A percentile compares a stretch with the other conserved stretches of the same genome.
These are phyloP conservation scores for Talaromyces proteolyticus DNA, from an alignment of 495 filamentous ascomycete species.

Conservation along the genomic window DNA sequence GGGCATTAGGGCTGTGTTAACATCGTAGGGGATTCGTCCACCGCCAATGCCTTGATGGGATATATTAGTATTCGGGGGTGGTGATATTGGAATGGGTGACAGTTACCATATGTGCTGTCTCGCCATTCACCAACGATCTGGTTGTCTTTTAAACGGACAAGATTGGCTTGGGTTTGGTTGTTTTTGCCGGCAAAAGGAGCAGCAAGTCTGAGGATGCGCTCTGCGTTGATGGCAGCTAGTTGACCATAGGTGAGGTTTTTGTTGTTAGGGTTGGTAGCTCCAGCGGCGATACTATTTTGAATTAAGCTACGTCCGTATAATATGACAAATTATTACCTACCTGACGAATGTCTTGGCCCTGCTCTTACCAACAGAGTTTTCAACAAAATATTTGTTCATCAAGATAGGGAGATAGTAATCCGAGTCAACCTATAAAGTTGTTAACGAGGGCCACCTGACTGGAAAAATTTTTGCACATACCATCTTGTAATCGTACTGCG, in stretches of 20 bases:
- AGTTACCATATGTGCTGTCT: conserved; percentile 47
- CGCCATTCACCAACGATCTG: conserved; percentile 60
- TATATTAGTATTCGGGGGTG: not conserved
- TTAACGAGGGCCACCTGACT: too few species aligned
- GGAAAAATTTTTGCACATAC: conserved; percentile 9
- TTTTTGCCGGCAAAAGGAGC: conserved; percentile 42
- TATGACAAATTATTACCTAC: conserved; percentile 9
- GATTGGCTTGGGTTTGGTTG: conserved; percentile 45
- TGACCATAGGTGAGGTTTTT: conserved; percentile 44
- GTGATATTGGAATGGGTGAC: not conserved
- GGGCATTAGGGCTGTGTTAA: conserved; percentile 58
- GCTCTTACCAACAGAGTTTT: conserved; percentile 33
- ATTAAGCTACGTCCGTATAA: not conserved
- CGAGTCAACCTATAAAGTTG: conserved; percentile 45
- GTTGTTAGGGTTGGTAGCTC: conserved; percentile 39
- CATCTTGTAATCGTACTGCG: conserved; percentile 58
- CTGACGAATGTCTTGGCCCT: conserved; percentile 40
- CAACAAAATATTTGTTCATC: conserved; percentile 53
- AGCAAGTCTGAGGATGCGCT: conserved; percentile 52
- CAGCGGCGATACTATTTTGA: conserved; percentile 29
- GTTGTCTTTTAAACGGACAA: conserved; percentile 49
- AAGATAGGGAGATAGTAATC: conserved; percentile 55
- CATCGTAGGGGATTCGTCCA: conserved; percentile 59
- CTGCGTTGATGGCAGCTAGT: conserved; percentile 44
- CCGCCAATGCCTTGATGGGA: conserved; percentile 44